phyloP scores from a whole-genome alignment of 371 early-diverging fungal species.

The Mortierella sp. region DNA sequence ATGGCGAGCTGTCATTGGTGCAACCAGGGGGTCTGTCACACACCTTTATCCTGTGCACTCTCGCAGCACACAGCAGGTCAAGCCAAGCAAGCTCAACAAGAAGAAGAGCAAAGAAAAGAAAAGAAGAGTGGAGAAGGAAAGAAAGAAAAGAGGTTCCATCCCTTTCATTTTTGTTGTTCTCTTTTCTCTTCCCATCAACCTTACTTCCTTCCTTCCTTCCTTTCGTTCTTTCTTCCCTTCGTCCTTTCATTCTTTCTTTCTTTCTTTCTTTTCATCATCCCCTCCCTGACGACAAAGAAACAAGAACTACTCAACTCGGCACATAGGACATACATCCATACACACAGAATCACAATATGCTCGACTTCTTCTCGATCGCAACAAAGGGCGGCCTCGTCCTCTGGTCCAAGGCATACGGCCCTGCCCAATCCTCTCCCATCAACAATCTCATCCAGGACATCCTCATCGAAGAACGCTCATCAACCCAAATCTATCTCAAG shows the following conservation, averaged over 20 bases:
- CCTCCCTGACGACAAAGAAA: neutral
- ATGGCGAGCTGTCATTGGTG: conserved; percentile 10
- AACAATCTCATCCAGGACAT: conserved; percentile 82
- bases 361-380: conserved; percentile 84
- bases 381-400: conserved; percentile 91
- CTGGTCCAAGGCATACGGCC: conserved; percentile 78
- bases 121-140: neutral
- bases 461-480: conserved; percentile 83
- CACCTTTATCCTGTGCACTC: no score
- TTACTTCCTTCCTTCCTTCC: neutral
- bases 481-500: conserved; percentile 67
- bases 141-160: neutral
- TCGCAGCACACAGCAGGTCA: no score
- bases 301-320: neutral
- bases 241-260: neutral
- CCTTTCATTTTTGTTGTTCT: neutral
- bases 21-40: neutral
- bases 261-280: neutral
- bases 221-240: neutral
- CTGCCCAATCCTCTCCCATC: conserved; percentile 73
- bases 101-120: no score
- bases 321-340: neutral
- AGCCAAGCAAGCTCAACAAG: no score
- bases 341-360: conserved; percentile 63
- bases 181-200: neutral